A percentile compares a stretch with the other conserved stretches of the same genome.
These are phyloP conservation scores for Populus trichocarpa DNA, from an alignment of 441 rosid genomes.

Conservation along the genomic window DNA sequence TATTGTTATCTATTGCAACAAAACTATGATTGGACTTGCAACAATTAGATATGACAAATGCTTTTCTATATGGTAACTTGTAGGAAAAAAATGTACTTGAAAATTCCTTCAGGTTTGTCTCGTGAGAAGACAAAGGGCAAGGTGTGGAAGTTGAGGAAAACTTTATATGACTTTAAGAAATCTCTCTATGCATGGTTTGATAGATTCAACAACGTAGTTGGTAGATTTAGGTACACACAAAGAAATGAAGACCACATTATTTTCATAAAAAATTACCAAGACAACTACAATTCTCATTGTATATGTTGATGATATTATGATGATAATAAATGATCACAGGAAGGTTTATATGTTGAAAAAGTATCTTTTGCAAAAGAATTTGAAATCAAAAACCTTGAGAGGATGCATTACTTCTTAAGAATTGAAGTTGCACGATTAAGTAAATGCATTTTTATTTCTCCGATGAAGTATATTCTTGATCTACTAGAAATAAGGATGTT, in stretches of 20 bases:
- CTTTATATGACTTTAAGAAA: background rate
- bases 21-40: no score
- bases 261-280: background rate
- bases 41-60: no score
- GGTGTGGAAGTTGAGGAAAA: background rate
- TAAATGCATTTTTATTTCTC: background rate
- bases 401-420: background rate
- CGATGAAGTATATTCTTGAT: background rate
- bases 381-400: background rate
- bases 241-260: background rate
- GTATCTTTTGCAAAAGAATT: background rate
- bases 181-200: background rate
- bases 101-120: background rate
- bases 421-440: background rate
- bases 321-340: background rate
- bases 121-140: background rate
- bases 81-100: background rate
- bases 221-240: background rate
- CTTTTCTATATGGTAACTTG: background rate
- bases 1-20: background rate
- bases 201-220: background rate
- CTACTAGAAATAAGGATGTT: background rate
- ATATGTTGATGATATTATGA: background rate
- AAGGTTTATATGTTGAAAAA: background rate
- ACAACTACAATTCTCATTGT: background rate